Percentiles rank a stretch among this genome's conserved stretches.
These are phyloP conservation scores for cucumber (Cucumis sativus) DNA, from an alignment of 306 rosid genomes.

Conservation along the genomic window Cucumber_9930_V3 NC_026657.2:11075001-11075500, in stretches of 20 bases:
- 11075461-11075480: too few relatives aligned
- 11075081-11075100: too few relatives aligned
- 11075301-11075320: background rate
- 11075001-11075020: too few relatives aligned
- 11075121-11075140: too few relatives aligned
- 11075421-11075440: background rate
- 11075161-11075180: too few relatives aligned
- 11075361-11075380: background rate
- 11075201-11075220: background rate
- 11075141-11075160: too few relatives aligned
- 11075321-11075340: background rate
- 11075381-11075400: background rate
- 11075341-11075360: background rate
- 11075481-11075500: too few relatives aligned
- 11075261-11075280: background rate
- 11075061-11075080: too few relatives aligned
- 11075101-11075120: too few relatives aligned
- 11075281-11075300: background rate
- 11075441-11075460: background rate
- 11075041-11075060: too few relatives aligned
- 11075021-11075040: too few relatives aligned
- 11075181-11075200: too few relatives aligned
- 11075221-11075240: background rate
- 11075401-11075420: background rate
- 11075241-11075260: background rate